A percentile compares a stretch with the other conserved stretches of the same genome.
phyloP scores from a whole-genome alignment of 805 yeast species.

The Zygoascus ofunaensis region DNA sequence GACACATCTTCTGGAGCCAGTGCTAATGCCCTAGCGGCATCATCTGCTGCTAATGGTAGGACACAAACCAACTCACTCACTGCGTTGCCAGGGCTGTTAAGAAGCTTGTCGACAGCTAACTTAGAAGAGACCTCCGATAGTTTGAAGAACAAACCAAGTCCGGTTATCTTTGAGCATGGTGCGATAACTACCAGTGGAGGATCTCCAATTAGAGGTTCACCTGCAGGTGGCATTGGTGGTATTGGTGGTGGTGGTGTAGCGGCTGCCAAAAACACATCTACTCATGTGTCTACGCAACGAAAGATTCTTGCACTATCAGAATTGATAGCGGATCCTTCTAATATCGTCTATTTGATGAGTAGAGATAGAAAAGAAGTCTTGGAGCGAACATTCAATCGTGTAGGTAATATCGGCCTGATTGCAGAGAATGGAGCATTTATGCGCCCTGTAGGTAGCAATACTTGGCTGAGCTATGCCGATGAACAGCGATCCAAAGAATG shows the following conservation, averaged over 20 bases:
- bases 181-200: neutral
- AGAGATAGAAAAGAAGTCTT: slow-evolving; percentile 54
- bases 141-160: neutral
- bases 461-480: slow-evolving; percentile 58
- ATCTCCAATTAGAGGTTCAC: neutral
- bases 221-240: neutral
- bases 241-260: neutral
- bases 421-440: slow-evolving; percentile 88
- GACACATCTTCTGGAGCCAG: slow-evolving; percentile 29
- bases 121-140: neutral
- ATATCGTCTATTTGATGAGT: slow-evolving; percentile 65
- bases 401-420: slow-evolving; percentile 65
- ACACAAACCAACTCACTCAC: neutral
- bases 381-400: slow-evolving; percentile 58
- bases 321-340: slow-evolving; percentile 46
- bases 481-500: slow-evolving; percentile 35
- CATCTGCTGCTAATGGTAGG: neutral
- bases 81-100: neutral
- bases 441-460: slow-evolving; percentile 30
- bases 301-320: slow-evolving; percentile 50
- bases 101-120: neutral
- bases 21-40: neutral
- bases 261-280: neutral
- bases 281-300: slow-evolving; percentile 51
- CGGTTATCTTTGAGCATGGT: neutral